Percentiles rank a stretch among this genome's conserved stretches.
phyloP scores from a whole-genome alignment of 768 basidiomycete genomes.

The Trametes sanguinea region DNA sequence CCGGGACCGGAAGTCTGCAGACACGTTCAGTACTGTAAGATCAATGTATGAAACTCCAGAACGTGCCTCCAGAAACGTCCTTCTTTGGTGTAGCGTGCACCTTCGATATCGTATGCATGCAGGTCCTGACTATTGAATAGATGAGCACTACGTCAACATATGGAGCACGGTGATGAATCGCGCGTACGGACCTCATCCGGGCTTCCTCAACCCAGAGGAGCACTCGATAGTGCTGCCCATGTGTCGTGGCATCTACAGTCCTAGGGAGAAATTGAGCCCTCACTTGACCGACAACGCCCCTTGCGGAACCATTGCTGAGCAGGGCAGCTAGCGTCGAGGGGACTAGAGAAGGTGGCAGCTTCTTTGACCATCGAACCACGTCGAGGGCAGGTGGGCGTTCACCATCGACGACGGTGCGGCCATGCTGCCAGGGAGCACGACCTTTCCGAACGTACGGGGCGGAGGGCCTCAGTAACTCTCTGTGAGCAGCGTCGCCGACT shows the following conservation, averaged over 20 bases:
- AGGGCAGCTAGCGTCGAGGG: neutral
- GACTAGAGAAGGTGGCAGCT: conserved; percentile 18
- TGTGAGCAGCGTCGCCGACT: conserved; percentile 2
- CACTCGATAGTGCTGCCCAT: neutral
- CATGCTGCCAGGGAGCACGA: conserved; percentile 9
- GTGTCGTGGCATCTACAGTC: neutral
- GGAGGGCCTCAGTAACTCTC: neutral
- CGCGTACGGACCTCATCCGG: neutral
- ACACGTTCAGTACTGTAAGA: neutral
- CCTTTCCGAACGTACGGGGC: neutral
- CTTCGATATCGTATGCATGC: conserved; percentile 39
- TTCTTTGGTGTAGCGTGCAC: conserved; percentile 38
- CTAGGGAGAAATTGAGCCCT: neutral
- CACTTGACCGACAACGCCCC: neutral
- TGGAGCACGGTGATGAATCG: neutral
- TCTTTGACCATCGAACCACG: conserved; percentile 23
- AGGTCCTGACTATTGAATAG: conserved; percentile 32
- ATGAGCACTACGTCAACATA: neutral
- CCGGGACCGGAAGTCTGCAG: conserved; percentile 51
- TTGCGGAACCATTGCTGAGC: neutral
- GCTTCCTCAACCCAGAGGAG: neutral
- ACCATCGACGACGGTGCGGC: conserved; percentile 29
- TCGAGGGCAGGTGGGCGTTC: conserved; percentile 28
- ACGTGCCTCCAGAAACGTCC: conserved; percentile 48
- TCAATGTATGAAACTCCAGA: neutral